These are phyloP conservation scores for Cyphellophora attinorum DNA, from an alignment of 2,329 filamentous ascomycete species.

Conservation along the genomic window DNA sequence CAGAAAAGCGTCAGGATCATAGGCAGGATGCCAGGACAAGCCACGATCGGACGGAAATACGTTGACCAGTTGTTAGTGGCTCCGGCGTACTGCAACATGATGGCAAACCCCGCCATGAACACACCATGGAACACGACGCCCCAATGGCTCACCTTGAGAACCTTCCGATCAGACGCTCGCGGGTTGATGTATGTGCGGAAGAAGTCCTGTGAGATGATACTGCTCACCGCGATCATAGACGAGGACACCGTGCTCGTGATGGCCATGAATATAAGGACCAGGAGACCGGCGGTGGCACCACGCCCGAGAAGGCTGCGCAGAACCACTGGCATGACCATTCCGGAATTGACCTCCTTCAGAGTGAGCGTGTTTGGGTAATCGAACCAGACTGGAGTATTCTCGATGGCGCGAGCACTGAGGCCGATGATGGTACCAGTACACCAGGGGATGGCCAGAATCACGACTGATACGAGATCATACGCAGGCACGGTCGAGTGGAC, in stretches of 20 bases:
- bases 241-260: conserved; percentile 42
- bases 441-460: conserved; percentile 40
- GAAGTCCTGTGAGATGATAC: conserved; percentile 41
- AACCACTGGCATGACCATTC: conserved; percentile 39
- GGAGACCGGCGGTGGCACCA: conserved; percentile 32
- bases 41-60: conserved; percentile 32
- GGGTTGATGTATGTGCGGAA: conserved; percentile 43
- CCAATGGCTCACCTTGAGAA: conserved; percentile 37
- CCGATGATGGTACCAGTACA: conserved; percentile 38
- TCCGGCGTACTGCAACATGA: conserved; percentile 39
- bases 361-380: conserved; percentile 34
- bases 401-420: conserved; percentile 33
- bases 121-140: conserved; percentile 37
- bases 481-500: conserved; percentile 38
- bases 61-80: conserved; percentile 40
- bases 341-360: conserved; percentile 30
- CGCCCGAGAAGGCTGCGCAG: conserved; percentile 35
- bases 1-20: no score
- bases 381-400: conserved; percentile 36
- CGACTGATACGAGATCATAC: conserved; percentile 36
- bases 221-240: conserved; percentile 42
- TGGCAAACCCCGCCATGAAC: conserved; percentile 40
- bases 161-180: conserved; percentile 30
- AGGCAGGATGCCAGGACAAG: conserved; percentile 36
- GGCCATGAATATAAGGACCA: conserved; percentile 44